phyloP scores from a whole-genome alignment of 75 land plant species.

The Picea sitchensis region DNA sequence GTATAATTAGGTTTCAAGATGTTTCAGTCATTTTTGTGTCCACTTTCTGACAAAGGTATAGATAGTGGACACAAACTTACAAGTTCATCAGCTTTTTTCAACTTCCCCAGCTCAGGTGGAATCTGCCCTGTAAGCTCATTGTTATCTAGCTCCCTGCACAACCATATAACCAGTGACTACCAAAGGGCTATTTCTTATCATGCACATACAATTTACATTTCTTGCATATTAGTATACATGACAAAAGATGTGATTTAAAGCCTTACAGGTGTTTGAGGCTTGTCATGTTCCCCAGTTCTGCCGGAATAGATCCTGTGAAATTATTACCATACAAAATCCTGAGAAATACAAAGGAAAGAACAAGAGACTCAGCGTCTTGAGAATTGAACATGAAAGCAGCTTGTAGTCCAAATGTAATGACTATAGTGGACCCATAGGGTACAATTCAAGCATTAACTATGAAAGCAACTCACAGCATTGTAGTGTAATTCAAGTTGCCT shows the following conservation, averaged over 20 bases:
- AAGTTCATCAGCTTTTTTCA: slow-evolving; percentile 16
- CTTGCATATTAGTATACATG: background rate
- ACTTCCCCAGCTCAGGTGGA: slow-evolving; percentile 42
- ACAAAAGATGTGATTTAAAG: background rate
- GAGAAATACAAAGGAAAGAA: too few relatives aligned
- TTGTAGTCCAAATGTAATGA: too few relatives aligned
- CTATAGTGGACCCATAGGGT: too few relatives aligned
- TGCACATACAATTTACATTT: too few relatives aligned
- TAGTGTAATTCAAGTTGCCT: slow-evolving; percentile 25
- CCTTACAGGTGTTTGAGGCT: slow-evolving; percentile 77
- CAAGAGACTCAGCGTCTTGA: too few relatives aligned
- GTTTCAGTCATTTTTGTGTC: background rate
- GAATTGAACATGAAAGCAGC: too few relatives aligned
- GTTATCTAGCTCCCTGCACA: slow-evolving; percentile 25
- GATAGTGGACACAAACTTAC: background rate
- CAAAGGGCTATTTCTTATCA: background rate
- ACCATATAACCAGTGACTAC: background rate
- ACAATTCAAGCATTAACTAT: too few relatives aligned
- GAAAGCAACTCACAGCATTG: slow-evolving; percentile 9
- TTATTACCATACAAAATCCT: slow-evolving; percentile 69
- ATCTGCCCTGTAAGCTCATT: slow-evolving; percentile 29
- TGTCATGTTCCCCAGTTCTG: slow-evolving; percentile 85
- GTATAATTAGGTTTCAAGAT: too few relatives aligned
- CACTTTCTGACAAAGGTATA: background rate
- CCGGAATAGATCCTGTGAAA: slow-evolving; percentile 66